Conservation (phyloP, 179 eudicot genomes). For the Gypsophila paniculata region DNA sequence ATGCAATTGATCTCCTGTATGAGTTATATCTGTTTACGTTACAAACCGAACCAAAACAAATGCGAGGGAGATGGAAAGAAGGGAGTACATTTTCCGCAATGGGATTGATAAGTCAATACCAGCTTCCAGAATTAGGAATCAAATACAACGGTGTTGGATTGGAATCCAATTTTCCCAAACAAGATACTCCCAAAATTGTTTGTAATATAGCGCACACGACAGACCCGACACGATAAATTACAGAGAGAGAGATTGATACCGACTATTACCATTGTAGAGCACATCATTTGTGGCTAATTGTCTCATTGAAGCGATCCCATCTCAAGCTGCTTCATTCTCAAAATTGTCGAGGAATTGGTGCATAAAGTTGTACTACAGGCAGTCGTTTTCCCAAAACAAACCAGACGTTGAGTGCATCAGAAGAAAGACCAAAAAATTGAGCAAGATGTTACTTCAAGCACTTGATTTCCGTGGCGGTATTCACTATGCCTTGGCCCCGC, state of each 20-base stretch:
- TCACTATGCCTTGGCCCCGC: conserved; percentile 39
- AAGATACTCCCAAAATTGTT: not conserved
- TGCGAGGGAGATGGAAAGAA: too few relatives aligned
- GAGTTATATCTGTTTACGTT: too few relatives aligned
- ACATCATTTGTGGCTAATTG: not conserved
- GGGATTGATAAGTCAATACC: too few relatives aligned
- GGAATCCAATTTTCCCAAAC: not conserved
- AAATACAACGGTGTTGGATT: not conserved
- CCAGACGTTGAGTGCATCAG: not conserved
- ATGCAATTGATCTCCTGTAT: too few relatives aligned
- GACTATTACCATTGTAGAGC: not conserved
- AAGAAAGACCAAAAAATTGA: not conserved
- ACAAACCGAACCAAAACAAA: too few relatives aligned
- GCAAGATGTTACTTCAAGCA: conserved; percentile 28
- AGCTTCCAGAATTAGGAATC: too few relatives aligned
- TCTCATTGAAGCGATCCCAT: not conserved
- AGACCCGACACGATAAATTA: not conserved
- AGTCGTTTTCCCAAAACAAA: not conserved
- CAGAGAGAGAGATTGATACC: too few relatives aligned
- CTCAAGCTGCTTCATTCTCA: not conserved
- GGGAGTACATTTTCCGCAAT: too few relatives aligned
- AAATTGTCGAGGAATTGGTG: not conserved
- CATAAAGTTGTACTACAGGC: not conserved
- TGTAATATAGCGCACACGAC: not conserved
- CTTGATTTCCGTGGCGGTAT: conserved; percentile 54